Evolutionary conservation across 164 flowering plant species (phyloP).

Genomic region (Houttuynia cordata): DNA sequence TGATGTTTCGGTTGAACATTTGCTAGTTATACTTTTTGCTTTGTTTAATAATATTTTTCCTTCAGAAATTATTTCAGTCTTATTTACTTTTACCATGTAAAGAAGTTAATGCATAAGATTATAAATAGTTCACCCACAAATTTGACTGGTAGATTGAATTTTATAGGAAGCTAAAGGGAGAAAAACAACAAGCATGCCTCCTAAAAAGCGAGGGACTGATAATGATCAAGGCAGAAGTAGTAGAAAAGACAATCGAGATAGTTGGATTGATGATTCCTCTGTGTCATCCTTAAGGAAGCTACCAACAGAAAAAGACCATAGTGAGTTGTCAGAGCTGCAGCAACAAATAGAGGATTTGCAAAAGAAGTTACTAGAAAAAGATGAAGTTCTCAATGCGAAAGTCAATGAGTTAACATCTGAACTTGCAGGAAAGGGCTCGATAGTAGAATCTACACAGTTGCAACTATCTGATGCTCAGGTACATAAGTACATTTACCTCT

Average conservation of each 20-base stretch:
- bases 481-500: not conserved
- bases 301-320: conserved; percentile 46
- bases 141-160: not conserved
- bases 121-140: not conserved
- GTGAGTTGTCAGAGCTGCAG: conserved; percentile 45
- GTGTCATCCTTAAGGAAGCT: conserved; percentile 32
- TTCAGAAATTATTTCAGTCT: not conserved
- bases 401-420: conserved; percentile 44
- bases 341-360: conserved; percentile 66
- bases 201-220: conserved; percentile 45
- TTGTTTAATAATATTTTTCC: not conserved
- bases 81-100: not conserved
- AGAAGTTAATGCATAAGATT: not conserved
- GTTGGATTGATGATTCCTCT: conserved; percentile 31
- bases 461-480: conserved; percentile 91
- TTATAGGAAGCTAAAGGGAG: conserved; percentile 44
- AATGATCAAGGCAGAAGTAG: conserved; percentile 28
- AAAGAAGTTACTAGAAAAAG: conserved; percentile 61
- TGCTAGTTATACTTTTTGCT: not conserved
- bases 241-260: conserved; percentile 19
- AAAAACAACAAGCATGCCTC: conserved; percentile 36
- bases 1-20: not conserved
- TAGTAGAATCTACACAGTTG: conserved; percentile 47
- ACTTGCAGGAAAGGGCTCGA: conserved; percentile 54
- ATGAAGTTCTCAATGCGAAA: conserved; percentile 47